These are phyloP conservation scores for Cyclocybe aegerita DNA, from an alignment of 768 basidiomycete genomes.

Conservation along the genomic window DNA sequence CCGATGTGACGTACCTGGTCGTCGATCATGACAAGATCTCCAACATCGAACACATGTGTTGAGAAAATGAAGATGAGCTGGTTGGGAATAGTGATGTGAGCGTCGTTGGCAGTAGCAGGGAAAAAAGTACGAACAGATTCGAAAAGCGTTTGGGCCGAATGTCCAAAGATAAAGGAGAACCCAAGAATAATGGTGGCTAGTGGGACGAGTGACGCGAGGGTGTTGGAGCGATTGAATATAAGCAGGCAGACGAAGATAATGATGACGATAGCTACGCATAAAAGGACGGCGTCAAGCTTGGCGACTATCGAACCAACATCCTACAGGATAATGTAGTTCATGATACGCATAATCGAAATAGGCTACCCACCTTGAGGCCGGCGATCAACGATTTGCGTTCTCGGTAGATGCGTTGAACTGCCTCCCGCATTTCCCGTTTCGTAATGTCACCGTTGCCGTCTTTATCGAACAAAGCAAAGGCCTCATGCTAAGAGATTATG, in stretches of 20 bases:
- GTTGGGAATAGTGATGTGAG: background rate
- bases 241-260: constrained; percentile 71
- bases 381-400: constrained; percentile 73
- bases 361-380: constrained; percentile 57
- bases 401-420: constrained; percentile 76
- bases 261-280: constrained; percentile 53
- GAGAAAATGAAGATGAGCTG: constrained; percentile 85
- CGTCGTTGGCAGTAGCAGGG: background rate
- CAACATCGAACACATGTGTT: constrained; percentile 84
- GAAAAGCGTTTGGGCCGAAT: constrained; percentile 77
- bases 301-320: constrained; percentile 72
- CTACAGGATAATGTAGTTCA: constrained; percentile 27
- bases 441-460: constrained; percentile 83
- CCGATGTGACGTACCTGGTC: constrained; percentile 43
- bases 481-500: constrained; percentile 46
- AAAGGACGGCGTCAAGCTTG: constrained; percentile 75
- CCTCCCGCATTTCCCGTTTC: constrained; percentile 79
- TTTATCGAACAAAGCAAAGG: constrained; percentile 73
- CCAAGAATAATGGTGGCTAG: constrained; percentile 79
- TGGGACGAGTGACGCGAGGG: constrained; percentile 72
- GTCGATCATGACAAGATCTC: constrained; percentile 82
- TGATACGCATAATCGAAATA: constrained; percentile 2
- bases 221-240: constrained; percentile 69
- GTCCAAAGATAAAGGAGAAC: constrained; percentile 84
- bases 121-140: constrained; percentile 54